Base-by-base conservation (phyloP, 768 basidiomycete species). In the Termitomyces sp. region DNA sequence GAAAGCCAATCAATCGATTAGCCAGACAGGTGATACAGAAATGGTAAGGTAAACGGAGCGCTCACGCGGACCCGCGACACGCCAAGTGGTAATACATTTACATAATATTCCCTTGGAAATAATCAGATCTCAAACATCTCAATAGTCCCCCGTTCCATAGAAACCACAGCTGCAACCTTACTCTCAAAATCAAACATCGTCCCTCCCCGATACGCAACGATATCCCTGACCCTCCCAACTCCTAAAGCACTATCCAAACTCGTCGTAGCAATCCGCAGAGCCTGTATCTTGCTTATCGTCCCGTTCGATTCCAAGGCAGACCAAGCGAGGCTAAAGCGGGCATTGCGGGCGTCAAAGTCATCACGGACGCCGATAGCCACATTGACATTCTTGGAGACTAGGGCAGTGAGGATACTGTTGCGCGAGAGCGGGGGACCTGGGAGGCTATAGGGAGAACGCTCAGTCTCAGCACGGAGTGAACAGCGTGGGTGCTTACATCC, bases 351-450 rank as follows among this genome's bases (percentile, higher is more conserved):
- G 44, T 76, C 73, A 77, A 80, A 86, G 34, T 80, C 81, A 57
- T 86, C 80, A 5, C 71, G 66, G 16, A 82, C 75, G 2, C 84
- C 87, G 19, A 89, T 64, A 0, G 76, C 86, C 8, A 88, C 81
- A 19, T 82, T 82, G 3, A 94, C 84, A 6, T 83, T 81, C 28
- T 83, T 76, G 5, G 74, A 67, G 12, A 87, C 68, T 32, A 94
- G 74, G 1, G 70, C 75, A 6, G 76, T 74, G 8, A 88, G 68
- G 0, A 83, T 71, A 1, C 79, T 85, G 5, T 86, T 73, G 19
- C 74, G 69, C 5, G 84, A 77, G 19, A 86, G 66, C 0, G 92
- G 92, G 1, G 85, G 85, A 1, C 92, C 91, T 25, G 88, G 82
- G 40, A 84, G 68, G 66, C 86, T 83, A 59, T 51, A 30, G 14